Evolutionary conservation across 768 basidiomycete species (phyloP), one percentile per base, ranked within the genome.

Genomic region (Crepidotus variabilis): DNA sequence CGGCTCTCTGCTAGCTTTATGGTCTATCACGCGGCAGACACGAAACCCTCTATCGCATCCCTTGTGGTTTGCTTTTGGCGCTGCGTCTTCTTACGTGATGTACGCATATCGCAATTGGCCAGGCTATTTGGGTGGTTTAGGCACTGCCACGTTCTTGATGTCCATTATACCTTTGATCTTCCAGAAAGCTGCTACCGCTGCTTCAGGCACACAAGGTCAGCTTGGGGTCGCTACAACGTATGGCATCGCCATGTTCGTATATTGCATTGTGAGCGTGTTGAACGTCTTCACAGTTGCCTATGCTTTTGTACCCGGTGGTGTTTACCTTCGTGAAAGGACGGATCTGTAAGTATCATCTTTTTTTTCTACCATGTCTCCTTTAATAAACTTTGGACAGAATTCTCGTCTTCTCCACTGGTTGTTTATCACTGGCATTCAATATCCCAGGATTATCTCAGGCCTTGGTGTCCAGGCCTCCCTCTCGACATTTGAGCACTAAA

Each of bases 261-360:
- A 85, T 52, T 78, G 82, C 52, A 46, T 92, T 33, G 73, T 91
- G 47, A 79, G 81, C 51, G 77, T 94, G 21, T 79, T 85, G 24
- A 86, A 84, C 55, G 83, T 90, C 14, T 90, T 91, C 74, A 93
- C 92, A 0, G 90, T 90, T 53, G 92, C 92, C 0, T 94, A 95
- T 71, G 92, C 92, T 1, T 95, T 94, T 62, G 90, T 95, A 11
- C 92, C 92, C 2, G 88, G 88, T 0, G 92, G 90, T 0, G 69
- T 77, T 56, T 80, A 85, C 62, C 72, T 95, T 50, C 75, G 92
- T 51, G 92, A 95, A 72, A 76, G 87, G 18, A 92, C 90, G 32
- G 83, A 90, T 66, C 58, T 86, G 83, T 90, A 63, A 68, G 82
- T 79, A 8, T 0, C 1, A 9, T 22, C 14, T 14, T 39, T 51